Evolutionary conservation across 2,329 filamentous ascomycete genomes (phyloP).

Genomic region (Talaromyces sp.): DNA sequence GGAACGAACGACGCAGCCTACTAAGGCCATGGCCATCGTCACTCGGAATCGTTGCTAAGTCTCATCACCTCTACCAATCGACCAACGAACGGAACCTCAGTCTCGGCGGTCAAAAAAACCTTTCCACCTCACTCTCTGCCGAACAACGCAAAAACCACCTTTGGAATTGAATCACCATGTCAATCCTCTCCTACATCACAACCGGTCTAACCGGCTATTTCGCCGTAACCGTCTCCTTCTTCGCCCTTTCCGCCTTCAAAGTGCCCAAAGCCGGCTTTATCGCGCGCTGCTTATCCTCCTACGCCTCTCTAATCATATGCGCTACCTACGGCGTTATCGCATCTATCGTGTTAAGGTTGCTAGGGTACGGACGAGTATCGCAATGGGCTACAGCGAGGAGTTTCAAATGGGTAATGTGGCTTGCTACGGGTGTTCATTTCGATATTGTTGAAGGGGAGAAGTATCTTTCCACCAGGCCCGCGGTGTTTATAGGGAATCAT

Average conservation of each 20-base stretch:
- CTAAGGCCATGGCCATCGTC: not conserved
- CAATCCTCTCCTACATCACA: conserved; percentile 59
- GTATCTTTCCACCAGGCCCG: conserved; percentile 69
- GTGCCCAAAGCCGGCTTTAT: conserved; percentile 46
- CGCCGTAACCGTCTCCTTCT: conserved; percentile 54
- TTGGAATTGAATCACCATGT: conserved; percentile 45
- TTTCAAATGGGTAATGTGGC: conserved; percentile 77
- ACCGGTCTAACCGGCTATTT: conserved; percentile 65
- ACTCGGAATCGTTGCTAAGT: not conserved
- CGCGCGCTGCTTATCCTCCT: conserved; percentile 48
- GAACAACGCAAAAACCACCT: not conserved
- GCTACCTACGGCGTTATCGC: conserved; percentile 74
- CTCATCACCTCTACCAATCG: not conserved
- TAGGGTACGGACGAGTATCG: conserved; percentile 71
- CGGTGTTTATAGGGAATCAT: conserved; percentile 91
- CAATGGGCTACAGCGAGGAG: conserved; percentile 80
- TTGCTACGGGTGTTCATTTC: conserved; percentile 75
- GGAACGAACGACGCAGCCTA: not conserved
- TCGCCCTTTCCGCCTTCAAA: conserved; percentile 43
- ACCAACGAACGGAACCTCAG: not conserved
- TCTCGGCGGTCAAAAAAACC: not conserved
- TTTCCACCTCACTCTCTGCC: not conserved
- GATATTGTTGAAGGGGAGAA: conserved; percentile 65
- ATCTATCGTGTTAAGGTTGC: conserved; percentile 67
- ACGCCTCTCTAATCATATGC: conserved; percentile 46